A percentile compares a stretch with the other conserved stretches of the same genome.
These are phyloP conservation scores for Dipodascus albidus DNA, from an alignment of 805 yeast genomes.

Conservation along the genomic window DNA sequence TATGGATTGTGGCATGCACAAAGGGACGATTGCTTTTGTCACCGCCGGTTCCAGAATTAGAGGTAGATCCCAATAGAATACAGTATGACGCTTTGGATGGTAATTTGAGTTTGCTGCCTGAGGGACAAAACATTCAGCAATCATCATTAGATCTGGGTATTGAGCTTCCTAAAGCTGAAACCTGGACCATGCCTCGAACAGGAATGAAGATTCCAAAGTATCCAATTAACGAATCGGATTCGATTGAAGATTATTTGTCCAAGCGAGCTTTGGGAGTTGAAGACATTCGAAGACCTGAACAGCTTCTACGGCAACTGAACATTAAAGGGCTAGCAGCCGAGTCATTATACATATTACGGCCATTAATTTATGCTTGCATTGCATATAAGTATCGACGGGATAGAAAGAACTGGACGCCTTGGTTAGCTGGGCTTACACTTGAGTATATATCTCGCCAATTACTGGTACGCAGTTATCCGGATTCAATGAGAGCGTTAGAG, in stretches of 20 bases:
- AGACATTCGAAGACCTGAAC: slow-evolving; percentile 21
- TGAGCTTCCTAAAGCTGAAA: neutral
- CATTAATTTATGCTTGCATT: slow-evolving; percentile 27
- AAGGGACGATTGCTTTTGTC: slow-evolving; percentile 20
- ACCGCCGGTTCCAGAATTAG: slow-evolving; percentile 25
- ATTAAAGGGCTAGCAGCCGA: slow-evolving; percentile 21
- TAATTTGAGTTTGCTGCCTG: neutral
- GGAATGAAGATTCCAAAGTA: slow-evolving; percentile 14
- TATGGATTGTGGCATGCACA: slow-evolving; percentile 20
- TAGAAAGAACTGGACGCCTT: slow-evolving; percentile 28
- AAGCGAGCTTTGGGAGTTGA: slow-evolving; percentile 23
- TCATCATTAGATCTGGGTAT: neutral
- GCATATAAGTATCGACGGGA: slow-evolving; percentile 16
- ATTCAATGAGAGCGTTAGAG: slow-evolving; percentile 23
- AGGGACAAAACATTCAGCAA: neutral
- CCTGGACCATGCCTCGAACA: slow-evolving; percentile 20
- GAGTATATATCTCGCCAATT: slow-evolving; percentile 24
- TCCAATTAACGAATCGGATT: slow-evolving; percentile 12
- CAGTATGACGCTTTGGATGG: neutral
- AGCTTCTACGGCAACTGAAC: slow-evolving; percentile 21
- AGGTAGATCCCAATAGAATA: slow-evolving; percentile 23
- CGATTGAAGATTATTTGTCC: slow-evolving; percentile 13
- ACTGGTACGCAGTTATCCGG: slow-evolving; percentile 15
- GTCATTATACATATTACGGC: slow-evolving; percentile 27
- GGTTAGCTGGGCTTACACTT: slow-evolving; percentile 27